Evolutionary conservation across 75 land plant species (phyloP).

Genomic region (Picea glauca): DNA sequence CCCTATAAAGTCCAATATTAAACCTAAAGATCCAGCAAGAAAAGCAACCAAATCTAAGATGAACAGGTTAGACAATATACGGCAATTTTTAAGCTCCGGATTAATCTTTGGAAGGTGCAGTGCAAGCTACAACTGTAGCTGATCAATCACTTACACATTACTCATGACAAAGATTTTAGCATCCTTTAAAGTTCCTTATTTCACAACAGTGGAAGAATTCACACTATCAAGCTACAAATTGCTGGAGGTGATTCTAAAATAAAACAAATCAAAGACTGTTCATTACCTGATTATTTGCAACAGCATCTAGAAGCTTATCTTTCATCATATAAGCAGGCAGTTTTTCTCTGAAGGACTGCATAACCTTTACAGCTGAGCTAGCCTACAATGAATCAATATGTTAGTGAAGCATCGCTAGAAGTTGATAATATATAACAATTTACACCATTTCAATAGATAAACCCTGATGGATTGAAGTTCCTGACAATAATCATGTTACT

Average conservation of each 20-base stretch:
- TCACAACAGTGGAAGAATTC: neutral
- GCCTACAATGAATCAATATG: constrained; percentile 32
- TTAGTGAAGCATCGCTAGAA: neutral
- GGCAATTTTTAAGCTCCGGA: neutral
- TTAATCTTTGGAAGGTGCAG: neutral
- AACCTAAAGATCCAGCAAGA: neutral
- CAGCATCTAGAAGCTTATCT: constrained; percentile 65
- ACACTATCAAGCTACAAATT: neutral
- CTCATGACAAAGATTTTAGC: neutral
- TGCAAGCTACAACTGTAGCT: neutral
- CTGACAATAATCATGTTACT: neutral
- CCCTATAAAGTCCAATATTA: neutral
- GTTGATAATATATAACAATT: neutral
- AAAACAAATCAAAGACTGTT: neutral
- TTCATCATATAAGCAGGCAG: constrained; percentile 83
- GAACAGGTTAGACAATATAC: neutral
- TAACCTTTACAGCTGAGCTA: constrained; percentile 44
- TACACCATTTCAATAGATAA: neutral
- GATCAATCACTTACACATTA: neutral
- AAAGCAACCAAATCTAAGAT: neutral
- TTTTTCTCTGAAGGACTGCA: constrained; percentile 80
- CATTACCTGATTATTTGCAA: constrained; percentile 77
- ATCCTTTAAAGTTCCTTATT: neutral
- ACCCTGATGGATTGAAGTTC: neutral
- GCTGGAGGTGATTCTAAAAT: neutral